Evolutionary conservation across 805 yeast species (phyloP), one percentile per base, ranked within the genome.

Genomic region (Cephaloascus albidus): DNA sequence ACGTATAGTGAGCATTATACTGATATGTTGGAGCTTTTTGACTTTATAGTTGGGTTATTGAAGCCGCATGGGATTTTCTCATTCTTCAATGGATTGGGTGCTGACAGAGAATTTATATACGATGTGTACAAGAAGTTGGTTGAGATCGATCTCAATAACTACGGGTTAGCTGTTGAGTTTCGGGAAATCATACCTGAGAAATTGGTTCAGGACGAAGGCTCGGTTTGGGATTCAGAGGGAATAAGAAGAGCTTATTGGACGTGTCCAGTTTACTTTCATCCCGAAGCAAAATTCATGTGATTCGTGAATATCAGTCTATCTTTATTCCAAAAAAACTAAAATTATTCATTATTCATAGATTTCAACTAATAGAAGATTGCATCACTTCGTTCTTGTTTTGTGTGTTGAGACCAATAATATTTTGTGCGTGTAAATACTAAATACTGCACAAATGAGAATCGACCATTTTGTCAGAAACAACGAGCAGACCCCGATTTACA

Each of bases 1-100:
- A 90, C 97, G 0, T 89, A 83, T 57, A 84, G 95, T 45, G 97
- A 89, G 55, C 94, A 86, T 55, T 89, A 90, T 57, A 69, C 69
- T 44, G 96, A 89, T 54, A 84, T 89, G 93, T 65, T 87, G 36
- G 90, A 85, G 38, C 65, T 90, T 20, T 86, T 82, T 53, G 96
- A 90, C 58, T 54, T 72, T 10, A 70, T 85, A 4, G 94, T 87
- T 16, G 97, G 96, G 0, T 62, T 89, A 37, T 61, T 89, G 47
- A 82, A 83, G 54, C 85, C 93, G 5, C 73, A 76, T 27, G 97
- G 97, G 6, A 72, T 78, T 1, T 88, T 89, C 46, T 86, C 96
- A 4, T 89, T 88, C 54, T 89, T 89, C 70, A 90, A 89, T 52
- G 97, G 97, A 0, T 68, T 62, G 36, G 72, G 72, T 4, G 72